Evolutionary conservation across 2,329 filamentous ascomycete species (phyloP).

Genomic region (Didymella lethalis): DNA sequence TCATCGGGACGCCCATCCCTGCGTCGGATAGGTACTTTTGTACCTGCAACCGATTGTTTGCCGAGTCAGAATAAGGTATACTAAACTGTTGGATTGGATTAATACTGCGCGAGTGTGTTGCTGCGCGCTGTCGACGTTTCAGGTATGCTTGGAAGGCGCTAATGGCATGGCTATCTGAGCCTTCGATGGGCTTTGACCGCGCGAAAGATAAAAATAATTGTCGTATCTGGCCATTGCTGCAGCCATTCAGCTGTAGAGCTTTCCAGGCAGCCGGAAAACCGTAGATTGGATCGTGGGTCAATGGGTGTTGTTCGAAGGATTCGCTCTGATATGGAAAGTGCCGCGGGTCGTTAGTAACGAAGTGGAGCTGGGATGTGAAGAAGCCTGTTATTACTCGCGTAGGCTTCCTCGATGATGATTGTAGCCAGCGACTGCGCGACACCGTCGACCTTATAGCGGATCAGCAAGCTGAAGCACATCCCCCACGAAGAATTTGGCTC

Average conservation of each 20-base stretch:
- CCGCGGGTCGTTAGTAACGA: constrained; percentile 15
- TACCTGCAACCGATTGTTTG: not conserved
- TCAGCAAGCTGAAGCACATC: constrained; percentile 8
- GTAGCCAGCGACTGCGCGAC: not conserved
- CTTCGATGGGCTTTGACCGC: not conserved
- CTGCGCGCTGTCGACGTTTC: constrained; percentile 19
- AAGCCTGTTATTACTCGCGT: constrained; percentile 10
- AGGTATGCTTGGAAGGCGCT: constrained; percentile 18
- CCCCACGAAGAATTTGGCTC: not conserved
- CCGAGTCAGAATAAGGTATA: constrained; percentile 10
- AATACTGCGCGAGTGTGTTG: constrained; percentile 9
- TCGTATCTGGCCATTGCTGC: not conserved
- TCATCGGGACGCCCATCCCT: not conserved
- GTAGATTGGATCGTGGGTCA: constrained; percentile 1
- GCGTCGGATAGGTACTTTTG: constrained; percentile 2
- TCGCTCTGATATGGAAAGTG: constrained; percentile 13
- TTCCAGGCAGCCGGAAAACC: not conserved
- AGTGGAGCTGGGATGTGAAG: constrained; percentile 13
- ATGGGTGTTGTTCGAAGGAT: constrained; percentile 13
- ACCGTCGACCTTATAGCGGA: not conserved
- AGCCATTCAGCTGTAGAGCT: not conserved
- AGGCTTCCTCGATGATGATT: not conserved
- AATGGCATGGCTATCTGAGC: constrained; percentile 9
- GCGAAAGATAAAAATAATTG: not conserved
- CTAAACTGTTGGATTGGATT: not conserved